Conservation (phyloP, 164 flowering plant species). For the Stephania cephalantha region DNA sequence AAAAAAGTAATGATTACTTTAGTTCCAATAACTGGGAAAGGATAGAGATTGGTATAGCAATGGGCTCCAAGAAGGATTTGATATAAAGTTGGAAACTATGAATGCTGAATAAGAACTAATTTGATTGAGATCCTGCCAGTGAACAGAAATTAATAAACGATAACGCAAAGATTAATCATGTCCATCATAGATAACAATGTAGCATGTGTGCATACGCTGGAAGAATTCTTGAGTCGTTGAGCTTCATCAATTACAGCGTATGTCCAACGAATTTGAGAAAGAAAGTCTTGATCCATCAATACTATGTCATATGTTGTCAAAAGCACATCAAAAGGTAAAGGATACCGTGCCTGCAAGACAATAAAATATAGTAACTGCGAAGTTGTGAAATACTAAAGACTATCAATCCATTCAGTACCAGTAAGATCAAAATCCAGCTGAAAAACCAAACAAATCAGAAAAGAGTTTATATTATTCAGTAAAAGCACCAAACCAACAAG, state of each 20-base stretch:
- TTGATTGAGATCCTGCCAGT: background rate
- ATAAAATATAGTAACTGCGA: constrained; percentile 1
- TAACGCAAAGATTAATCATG: background rate
- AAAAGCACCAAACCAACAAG: background rate
- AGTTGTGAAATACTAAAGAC: background rate
- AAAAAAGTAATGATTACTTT: too few species aligned
- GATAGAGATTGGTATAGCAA: too few species aligned
- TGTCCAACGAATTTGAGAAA: constrained; percentile 82
- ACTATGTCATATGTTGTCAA: constrained; percentile 89
- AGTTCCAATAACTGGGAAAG: too few species aligned
- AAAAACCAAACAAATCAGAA: background rate
- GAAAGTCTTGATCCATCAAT: constrained; percentile 85
- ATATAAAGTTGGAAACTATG: too few species aligned
- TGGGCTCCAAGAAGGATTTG: too few species aligned
- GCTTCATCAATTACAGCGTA: constrained; percentile 91
- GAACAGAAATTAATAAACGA: background rate
- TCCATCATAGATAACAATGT: constrained; percentile 5
- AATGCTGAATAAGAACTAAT: background rate
- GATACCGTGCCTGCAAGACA: constrained; percentile 31
- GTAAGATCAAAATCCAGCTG: background rate
- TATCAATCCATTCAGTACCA: background rate
- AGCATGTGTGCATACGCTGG: constrained; percentile 54
- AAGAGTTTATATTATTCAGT: background rate
- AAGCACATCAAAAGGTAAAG: constrained; percentile 71
- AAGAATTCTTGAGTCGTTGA: constrained; percentile 90